Evolutionary conservation across 306 rosid species (phyloP), one percentile per base, ranked within the genome.

Genomic region (Macrotyloma uniflorum): DNA sequence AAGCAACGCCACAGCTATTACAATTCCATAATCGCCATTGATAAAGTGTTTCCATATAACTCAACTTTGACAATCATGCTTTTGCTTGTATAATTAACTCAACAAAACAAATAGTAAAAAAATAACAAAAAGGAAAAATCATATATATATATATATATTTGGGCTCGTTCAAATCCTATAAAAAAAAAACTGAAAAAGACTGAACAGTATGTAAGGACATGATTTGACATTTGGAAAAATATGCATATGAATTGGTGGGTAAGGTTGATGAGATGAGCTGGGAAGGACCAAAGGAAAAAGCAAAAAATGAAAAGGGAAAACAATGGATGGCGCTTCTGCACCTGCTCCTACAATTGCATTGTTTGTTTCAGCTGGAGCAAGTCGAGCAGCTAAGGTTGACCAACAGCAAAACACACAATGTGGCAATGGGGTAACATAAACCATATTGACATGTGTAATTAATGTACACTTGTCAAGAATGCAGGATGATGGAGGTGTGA

Each of bases 381-480:
- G 96, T 87, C 87, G 98, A 92, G 98, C 98, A 87, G 96, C 92
- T 86, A 92, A 87, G 97, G 96, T 91, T 84, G 97, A 85, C 85
- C 85, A 82, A 83, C 83, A 66, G 69, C 70, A 49, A 55, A 16
- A 36, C 77, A 86, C 83, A 75, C 91, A 83, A 83, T 76, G 82
- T 78, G 67, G 74, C 35, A 62, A 69, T 30, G 78, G 70, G 53
- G 43, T 46, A 50, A 65, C 74, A 70, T 32, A 58, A 38, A 80
- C 72, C 49, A 83, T 66, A 72, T 63, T 81, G 96, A 90, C 97
- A 86, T 69, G 96, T 85, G 96, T 78, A 86, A 88, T 76, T 70
- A 93, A 88, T 92, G 97, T 88, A 91, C 97, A 95, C 95, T 91
- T 85, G 97, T 78, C 96, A 76, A 83, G 72, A 82, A 85, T 91